Conservation (phyloP, 1,284 basidiomycete genomes). For the Salmacisia buchloeana region DNA sequence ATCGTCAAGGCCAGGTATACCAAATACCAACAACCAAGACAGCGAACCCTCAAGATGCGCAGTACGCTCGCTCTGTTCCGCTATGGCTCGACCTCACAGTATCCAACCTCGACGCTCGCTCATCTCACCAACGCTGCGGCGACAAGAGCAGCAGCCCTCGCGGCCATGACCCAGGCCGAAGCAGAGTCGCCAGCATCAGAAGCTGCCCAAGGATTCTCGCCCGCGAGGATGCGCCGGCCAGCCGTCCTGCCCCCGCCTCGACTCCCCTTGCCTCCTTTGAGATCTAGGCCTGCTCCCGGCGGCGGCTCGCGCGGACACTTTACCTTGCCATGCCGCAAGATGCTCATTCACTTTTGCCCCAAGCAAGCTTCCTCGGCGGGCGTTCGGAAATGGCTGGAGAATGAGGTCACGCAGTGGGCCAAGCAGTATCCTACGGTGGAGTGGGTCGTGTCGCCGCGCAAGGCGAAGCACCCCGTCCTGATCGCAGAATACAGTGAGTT, state of each 20-base stretch:
- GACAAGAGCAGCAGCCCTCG: not conserved
- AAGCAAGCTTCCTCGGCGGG: slow-evolving; percentile 16
- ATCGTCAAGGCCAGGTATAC: too few species aligned
- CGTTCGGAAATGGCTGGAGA: slow-evolving; percentile 17
- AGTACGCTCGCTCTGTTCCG: not conserved
- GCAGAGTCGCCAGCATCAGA: not conserved
- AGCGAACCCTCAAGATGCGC: not conserved
- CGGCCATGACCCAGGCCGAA: not conserved
- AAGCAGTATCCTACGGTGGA: slow-evolving; percentile 19
- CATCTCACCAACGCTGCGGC: not conserved
- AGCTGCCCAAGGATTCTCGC: not conserved
- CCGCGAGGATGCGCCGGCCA: not conserved
- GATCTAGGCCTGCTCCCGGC: slow-evolving; percentile 13
- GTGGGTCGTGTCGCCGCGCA: slow-evolving; percentile 19
- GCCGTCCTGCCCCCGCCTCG: not conserved
- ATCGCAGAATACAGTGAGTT: slow-evolving; percentile 26
- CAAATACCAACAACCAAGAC: too few species aligned
- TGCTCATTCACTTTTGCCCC: slow-evolving; percentile 24
- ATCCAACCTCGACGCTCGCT: not conserved
- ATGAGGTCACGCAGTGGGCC: slow-evolving; percentile 16
- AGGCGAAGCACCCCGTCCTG: slow-evolving; percentile 15
- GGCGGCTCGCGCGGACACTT: slow-evolving; percentile 16
- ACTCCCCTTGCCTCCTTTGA: not conserved
- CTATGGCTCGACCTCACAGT: not conserved
- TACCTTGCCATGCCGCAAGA: slow-evolving; percentile 23